A percentile compares a stretch with the other conserved stretches of the same genome.
phyloP scores from a whole-genome alignment of 2,329 filamentous ascomycete genomes.

The Diaporthe citriasiana region DNA sequence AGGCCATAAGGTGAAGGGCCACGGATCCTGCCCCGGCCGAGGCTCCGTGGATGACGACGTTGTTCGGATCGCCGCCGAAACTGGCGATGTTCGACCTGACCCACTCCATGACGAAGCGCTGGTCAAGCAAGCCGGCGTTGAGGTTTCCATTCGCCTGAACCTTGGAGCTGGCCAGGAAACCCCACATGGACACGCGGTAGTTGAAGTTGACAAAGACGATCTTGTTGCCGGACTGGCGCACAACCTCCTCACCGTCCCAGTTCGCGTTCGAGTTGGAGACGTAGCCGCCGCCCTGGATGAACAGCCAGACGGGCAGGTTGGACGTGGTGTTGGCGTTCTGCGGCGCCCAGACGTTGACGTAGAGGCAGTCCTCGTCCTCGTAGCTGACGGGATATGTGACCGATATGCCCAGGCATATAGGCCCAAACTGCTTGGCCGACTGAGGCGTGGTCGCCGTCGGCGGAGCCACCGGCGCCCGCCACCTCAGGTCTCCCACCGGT shows the following conservation, averaged over 20 bases:
- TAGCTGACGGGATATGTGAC: constrained; percentile 48
- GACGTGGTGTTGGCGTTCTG: constrained; percentile 54
- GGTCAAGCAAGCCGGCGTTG: constrained; percentile 75
- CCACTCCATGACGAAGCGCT: constrained; percentile 73
- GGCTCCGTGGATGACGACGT: constrained; percentile 73
- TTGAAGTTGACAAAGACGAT: constrained; percentile 73
- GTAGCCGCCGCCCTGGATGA: constrained; percentile 66
- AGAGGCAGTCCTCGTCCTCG: constrained; percentile 58
- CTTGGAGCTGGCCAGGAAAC: constrained; percentile 72
- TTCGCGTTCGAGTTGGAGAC: constrained; percentile 63
- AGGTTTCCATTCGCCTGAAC: constrained; percentile 69
- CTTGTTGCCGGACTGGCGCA: constrained; percentile 58
- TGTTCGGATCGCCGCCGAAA: constrained; percentile 71
- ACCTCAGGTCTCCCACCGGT: constrained; percentile 65
- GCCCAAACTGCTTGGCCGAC: constrained; percentile 58
- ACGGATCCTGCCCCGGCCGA: constrained; percentile 74
- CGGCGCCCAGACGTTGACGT: constrained; percentile 61
- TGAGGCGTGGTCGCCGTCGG: constrained; percentile 51
- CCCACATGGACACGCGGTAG: constrained; percentile 73
- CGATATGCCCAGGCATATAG: constrained; percentile 60
- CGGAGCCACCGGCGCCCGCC: constrained; percentile 63
- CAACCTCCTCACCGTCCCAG: constrained; percentile 64
- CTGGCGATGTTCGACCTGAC: constrained; percentile 69
- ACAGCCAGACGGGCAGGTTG: constrained; percentile 67
- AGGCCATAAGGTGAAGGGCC: constrained; percentile 63